phyloP scores from a whole-genome alignment of 2,329 filamentous ascomycete genomes.

The Didymella glomerata region DNA sequence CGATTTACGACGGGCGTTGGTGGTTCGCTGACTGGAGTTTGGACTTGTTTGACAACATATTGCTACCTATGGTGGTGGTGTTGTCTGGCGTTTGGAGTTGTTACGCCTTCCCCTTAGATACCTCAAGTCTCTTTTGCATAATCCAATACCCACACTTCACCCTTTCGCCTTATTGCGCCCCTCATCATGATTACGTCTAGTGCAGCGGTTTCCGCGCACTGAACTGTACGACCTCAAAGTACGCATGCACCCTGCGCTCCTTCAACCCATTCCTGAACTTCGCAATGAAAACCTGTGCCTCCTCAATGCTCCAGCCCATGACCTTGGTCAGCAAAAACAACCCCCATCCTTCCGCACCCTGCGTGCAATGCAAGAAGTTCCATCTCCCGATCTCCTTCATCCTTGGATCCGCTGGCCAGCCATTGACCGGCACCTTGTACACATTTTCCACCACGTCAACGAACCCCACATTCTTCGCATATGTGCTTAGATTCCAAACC shows the following conservation, averaged over 20 bases:
- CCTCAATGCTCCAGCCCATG: conserved; percentile 50
- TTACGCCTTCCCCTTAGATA: conserved; percentile 12
- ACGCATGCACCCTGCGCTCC: conserved; percentile 44
- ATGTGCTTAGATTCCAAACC: conserved; percentile 37
- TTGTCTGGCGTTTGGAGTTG: conserved; percentile 4
- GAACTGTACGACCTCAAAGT: conserved; percentile 37
- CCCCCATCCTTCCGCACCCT: conserved; percentile 42
- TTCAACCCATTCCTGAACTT: conserved; percentile 44
- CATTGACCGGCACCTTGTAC: conserved; percentile 43
- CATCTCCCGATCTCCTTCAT: conserved; percentile 47
- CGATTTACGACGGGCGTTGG: conserved; percentile 5
- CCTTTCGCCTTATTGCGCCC: not conserved
- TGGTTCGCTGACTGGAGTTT: not conserved
- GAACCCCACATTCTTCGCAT: conserved; percentile 40
- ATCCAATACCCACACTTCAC: not conserved
- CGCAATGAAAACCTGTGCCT: conserved; percentile 56
- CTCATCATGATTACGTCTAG: not conserved
- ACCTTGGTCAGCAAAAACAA: conserved; percentile 40
- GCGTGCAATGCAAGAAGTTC: conserved; percentile 43
- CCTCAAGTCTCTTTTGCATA: conserved; percentile 15
- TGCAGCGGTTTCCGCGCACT: conserved; percentile 16
- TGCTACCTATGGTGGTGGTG: conserved; percentile 11
- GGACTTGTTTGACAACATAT: not conserved
- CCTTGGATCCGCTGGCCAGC: conserved; percentile 39
- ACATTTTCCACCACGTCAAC: conserved; percentile 36